phyloP scores from a whole-genome alignment of 441 rosid species.

The Omphalea diandra region DNA sequence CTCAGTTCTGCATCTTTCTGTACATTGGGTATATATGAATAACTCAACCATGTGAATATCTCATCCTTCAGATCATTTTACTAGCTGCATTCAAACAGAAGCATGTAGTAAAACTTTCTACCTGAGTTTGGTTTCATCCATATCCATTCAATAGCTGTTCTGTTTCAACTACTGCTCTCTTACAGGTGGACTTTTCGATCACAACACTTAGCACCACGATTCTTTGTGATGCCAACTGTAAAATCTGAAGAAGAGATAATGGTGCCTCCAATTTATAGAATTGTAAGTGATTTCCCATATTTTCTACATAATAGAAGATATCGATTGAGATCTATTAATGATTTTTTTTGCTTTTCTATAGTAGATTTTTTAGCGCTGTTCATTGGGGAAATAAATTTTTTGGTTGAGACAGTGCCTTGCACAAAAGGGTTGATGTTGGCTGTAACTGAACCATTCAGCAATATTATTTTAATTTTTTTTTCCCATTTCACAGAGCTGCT shows the following conservation, averaged over 20 bases:
- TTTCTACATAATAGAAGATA: neutral
- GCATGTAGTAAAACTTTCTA: neutral
- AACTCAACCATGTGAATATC: neutral
- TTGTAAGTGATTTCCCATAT: conserved; percentile 47
- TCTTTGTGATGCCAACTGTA: conserved; percentile 71
- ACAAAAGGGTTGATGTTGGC: too few relatives aligned
- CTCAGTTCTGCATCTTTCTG: conserved; percentile 73
- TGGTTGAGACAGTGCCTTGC: too few relatives aligned
- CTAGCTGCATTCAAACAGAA: neutral
- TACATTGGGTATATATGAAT: conserved; percentile 64
- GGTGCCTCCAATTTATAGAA: conserved; percentile 71
- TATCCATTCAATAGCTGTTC: conserved; percentile 6
- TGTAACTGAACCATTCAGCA: too few relatives aligned
- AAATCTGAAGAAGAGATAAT: conserved; percentile 47
- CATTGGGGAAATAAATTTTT: too few relatives aligned
- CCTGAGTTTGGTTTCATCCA: neutral
- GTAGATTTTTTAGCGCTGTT: too few relatives aligned
- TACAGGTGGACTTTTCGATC: conserved; percentile 91
- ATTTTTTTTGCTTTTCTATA: too few relatives aligned
- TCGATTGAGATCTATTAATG: too few relatives aligned
- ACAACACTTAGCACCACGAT: conserved; percentile 72
- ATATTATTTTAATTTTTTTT: too few relatives aligned
- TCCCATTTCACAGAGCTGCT: too few relatives aligned
- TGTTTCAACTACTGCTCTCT: conserved; percentile 9
- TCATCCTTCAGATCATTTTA: neutral